phyloP scores from a whole-genome alignment of 257 asterid species.

The Lantana camara region DNA sequence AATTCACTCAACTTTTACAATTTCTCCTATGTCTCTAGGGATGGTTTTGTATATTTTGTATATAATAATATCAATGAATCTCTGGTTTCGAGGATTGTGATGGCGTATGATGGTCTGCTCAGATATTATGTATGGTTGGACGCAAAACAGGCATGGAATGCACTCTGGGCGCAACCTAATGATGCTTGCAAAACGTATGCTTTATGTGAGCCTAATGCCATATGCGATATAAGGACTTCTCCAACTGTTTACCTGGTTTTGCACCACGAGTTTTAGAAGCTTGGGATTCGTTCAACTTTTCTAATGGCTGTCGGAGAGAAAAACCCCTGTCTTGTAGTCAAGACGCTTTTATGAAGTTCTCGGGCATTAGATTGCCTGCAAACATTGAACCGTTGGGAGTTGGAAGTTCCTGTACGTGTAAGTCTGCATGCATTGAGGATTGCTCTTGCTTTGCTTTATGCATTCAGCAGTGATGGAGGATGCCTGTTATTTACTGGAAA shows the following conservation, averaged over 20 bases:
- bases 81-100: conserved; percentile 17
- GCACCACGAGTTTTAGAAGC: background rate
- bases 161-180: background rate
- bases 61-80: conserved; percentile 23
- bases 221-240: no score
- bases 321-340: background rate
- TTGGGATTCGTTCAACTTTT: conserved; percentile 15
- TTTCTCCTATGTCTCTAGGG: conserved; percentile 16
- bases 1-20: background rate
- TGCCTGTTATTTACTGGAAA: conserved; percentile 24
- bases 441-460: conserved; percentile 39
- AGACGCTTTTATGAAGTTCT: background rate
- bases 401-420: conserved; percentile 20
- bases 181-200: background rate
- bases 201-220: no score
- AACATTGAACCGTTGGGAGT: conserved; percentile 20
- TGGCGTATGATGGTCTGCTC: background rate
- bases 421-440: conserved; percentile 16
- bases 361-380: conserved; percentile 24
- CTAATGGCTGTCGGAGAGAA: conserved; percentile 35
- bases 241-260: no score
- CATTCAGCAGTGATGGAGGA: conserved; percentile 15
- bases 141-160: background rate
- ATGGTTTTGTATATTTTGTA: background rate
- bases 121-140: background rate